Evolutionary conservation across 768 basidiomycete genomes (phyloP).

Genomic region (Pleurotus giganteus): DNA sequence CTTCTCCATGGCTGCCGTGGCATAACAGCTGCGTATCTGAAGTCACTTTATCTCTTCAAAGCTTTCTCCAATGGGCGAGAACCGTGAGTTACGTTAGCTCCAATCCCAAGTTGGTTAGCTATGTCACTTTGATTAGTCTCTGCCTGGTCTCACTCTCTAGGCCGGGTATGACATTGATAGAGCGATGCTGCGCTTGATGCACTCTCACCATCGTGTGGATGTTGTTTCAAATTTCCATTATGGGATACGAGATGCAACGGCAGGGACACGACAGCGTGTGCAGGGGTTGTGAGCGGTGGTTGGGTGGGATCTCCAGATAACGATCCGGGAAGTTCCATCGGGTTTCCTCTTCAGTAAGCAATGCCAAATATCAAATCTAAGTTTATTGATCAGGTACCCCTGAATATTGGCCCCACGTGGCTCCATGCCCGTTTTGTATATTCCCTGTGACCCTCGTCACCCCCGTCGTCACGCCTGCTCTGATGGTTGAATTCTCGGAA

Average conservation of each 20-base stretch:
- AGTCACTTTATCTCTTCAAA: background rate
- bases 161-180: background rate
- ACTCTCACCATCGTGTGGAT: background rate
- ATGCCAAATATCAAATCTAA: background rate
- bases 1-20: background rate
- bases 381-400: constrained; percentile 5
- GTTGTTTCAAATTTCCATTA: constrained; percentile 5
- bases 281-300: constrained; percentile 9
- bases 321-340: constrained; percentile 11
- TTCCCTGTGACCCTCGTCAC: too few species aligned
- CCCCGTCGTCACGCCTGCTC: too few species aligned
- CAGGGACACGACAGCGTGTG: background rate
- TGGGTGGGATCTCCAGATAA: constrained; percentile 6
- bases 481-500: too few species aligned
- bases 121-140: background rate
- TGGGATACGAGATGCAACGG: background rate
- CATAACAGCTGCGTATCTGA: background rate
- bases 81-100: too few species aligned
- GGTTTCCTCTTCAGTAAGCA: background rate
- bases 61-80: too few species aligned
- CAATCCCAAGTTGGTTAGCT: too few species aligned
- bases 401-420: background rate
- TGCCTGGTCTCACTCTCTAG: too few species aligned
- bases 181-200: background rate
- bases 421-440: too few species aligned